Evolutionary conservation across 2,329 filamentous ascomycete genomes (phyloP).

Genomic region (Apiospora sp.): DNA sequence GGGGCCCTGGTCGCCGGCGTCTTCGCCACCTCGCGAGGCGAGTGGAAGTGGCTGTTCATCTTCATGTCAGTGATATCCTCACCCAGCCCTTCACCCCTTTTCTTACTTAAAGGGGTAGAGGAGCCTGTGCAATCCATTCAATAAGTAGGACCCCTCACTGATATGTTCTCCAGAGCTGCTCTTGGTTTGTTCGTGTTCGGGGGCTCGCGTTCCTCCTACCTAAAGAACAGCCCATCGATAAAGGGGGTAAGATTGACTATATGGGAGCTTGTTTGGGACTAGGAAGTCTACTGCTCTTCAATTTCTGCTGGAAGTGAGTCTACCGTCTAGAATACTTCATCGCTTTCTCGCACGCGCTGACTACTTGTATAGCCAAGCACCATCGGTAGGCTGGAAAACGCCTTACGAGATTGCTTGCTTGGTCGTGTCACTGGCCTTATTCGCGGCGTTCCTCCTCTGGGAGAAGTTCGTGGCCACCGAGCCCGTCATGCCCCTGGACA

Average conservation of each 20-base stretch:
- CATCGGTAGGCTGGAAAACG: constrained; percentile 52
- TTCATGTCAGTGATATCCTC: constrained; percentile 29
- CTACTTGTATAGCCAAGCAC: constrained; percentile 45
- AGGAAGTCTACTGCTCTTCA: constrained; percentile 54
- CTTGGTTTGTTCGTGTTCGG: constrained; percentile 31
- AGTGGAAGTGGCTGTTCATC: constrained; percentile 53
- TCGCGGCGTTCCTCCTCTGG: constrained; percentile 49
- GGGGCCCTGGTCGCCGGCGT: constrained; percentile 43
- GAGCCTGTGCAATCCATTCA: background rate
- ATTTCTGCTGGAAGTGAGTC: constrained; percentile 59
- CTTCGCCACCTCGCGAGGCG: constrained; percentile 42
- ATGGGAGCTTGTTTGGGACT: constrained; percentile 50
- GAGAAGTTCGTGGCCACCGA: constrained; percentile 48
- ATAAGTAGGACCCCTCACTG: too few relatives aligned
- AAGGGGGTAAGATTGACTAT: constrained; percentile 49
- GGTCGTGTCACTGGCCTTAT: constrained; percentile 43
- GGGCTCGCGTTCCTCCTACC: constrained; percentile 33
- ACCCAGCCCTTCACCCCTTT: background rate
- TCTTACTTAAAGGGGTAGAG: background rate
- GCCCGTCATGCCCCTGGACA: constrained; percentile 55
- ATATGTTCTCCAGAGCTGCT: constrained; percentile 27
- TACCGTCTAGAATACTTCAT: background rate
- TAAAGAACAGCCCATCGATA: constrained; percentile 42
- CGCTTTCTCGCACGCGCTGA: background rate
- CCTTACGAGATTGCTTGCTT: constrained; percentile 52